Base-by-base conservation (phyloP, 2,329 filamentous ascomycete species). In the Clarireedia paspali region DNA sequence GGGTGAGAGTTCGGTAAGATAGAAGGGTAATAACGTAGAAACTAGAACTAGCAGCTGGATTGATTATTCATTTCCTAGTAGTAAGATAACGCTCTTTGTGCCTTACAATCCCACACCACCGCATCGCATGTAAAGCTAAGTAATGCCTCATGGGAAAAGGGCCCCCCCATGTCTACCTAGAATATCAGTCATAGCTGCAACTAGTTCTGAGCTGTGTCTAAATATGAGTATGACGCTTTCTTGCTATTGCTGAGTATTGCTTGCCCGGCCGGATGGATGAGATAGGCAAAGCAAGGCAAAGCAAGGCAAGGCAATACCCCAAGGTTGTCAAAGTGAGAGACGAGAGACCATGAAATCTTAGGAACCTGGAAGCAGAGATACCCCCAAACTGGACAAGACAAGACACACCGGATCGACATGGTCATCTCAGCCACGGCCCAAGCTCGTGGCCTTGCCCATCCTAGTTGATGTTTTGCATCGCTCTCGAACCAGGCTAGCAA, bases 381-480 rank as follows among this genome's bases (percentile, higher is more conserved):
- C 30, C 9, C 14, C 20, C 47, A 17, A 50, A 50, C 46, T 50
- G 26, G 36, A 45, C 36, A 38, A 44, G 53, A 50, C 47, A 20
- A 20, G 20, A 20, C 20, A 20, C 2, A 55, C 53, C 47, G 53
- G 50, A 50, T 48, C 38, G 26, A 40, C 50, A 53, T 34, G 50
- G 42, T 15, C 9, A 17, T 50, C 38, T 50, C 53, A 50, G 53
- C 53, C 53, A 55, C 53, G 42, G 44, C 15, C 23, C 40, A 44
- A 36, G 38, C 53, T 44, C 42, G 50, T 55, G 38, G 53, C 27
- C 46, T 48, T 55, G 23, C 44, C 10, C 26, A 26, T 47, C 15
- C 44, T 38, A 24, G 53, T 39, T 50, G 26, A 44, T 55, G 47
- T 55, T 55, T 55, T 55, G 53, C 47, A 38, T 55, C 30, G 10